Base-by-base conservation (phyloP, 1,284 basidiomycete species). In the Calocybe gambosa region DNA sequence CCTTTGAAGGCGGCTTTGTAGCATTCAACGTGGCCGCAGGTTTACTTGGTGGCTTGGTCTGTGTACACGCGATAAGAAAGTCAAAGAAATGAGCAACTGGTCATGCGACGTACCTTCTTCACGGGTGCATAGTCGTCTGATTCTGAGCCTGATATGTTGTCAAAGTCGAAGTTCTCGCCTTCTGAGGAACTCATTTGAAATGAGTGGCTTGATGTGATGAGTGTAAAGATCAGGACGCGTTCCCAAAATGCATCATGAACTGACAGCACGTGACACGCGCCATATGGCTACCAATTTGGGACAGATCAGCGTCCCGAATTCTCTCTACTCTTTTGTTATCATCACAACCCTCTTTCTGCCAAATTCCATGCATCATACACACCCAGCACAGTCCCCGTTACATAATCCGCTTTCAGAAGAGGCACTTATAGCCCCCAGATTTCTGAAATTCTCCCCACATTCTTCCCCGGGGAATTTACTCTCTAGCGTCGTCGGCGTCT, bases 51-150 rank as follows among this genome's bases (percentile, higher is more conserved):
- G 36, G 42, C 33, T 63, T 58, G 77, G 10, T 43, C 50, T 53
- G 29, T n/a, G n/a, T n/a, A 67, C 1, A 20, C n/a, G 36, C 5
- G 57, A 40, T 20, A 54, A 45, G 42, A 33, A 21, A 41, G 19
- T 18, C 18, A 34, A 16, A 28, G 12, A 28, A 10, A 34, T 35
- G 39, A 29, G 38, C 26, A 45, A 29, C 31, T 29, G 46, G 43
- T 23, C 10, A 50, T 9, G 29, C 33, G 41, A 48, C 62, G 45
- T 41, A 74, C 73, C 71, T 85, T 85, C 75, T 82, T 83, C 3
- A 70, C 71, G 8, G 82, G 80, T 16, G 68, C 72, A 59, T 77
- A 86, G 53, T 71, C 78, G 0, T 89, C 85, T 7, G 78, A 84
- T 47, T 78, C 79, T 3, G 76, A 80, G 13, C 69, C 82, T 38